Evolutionary conservation across 164 flowering plant genomes (phyloP).

Genomic region (Dillenia suffruticosa): DNA sequence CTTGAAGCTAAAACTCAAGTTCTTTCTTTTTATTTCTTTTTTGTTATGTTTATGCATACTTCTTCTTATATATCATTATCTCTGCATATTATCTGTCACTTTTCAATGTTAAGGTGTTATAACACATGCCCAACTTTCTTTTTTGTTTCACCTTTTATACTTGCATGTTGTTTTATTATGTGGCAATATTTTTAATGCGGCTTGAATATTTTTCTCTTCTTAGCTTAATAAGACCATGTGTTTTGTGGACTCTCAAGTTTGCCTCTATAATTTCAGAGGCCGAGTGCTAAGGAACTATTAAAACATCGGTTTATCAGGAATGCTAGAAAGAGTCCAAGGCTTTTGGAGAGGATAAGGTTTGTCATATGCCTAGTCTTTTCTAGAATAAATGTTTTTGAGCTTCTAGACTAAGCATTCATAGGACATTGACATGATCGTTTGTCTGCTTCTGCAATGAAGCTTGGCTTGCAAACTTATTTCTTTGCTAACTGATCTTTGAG

Average conservation of each 20-base stretch:
- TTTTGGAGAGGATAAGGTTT: slow-evolving; percentile 93
- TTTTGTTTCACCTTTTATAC: slow-evolving; percentile 3
- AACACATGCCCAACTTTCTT: slow-evolving; percentile 3
- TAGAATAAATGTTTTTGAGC: too few relatives aligned
- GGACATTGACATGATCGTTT: too few relatives aligned
- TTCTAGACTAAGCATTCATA: too few relatives aligned
- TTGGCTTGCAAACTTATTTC: too few relatives aligned
- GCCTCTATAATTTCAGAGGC: slow-evolving; percentile 55
- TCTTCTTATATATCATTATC: neutral
- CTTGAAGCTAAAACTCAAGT: too few relatives aligned
- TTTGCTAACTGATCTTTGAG: too few relatives aligned
- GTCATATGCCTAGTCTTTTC: neutral
- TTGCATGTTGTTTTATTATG: too few relatives aligned
- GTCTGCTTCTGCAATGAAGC: too few relatives aligned
- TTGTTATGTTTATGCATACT: neutral
- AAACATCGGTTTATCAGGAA: slow-evolving; percentile 85
- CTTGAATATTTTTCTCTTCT: too few relatives aligned
- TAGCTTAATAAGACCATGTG: neutral
- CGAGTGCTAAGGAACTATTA: slow-evolving; percentile 94
- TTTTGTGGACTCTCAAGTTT: neutral
- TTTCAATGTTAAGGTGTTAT: neutral
- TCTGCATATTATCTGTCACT: neutral
- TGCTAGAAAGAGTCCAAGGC: slow-evolving; percentile 86
- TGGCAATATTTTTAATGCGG: too few relatives aligned
- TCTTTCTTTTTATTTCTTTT: neutral